These are phyloP conservation scores for Cryptococcus amylolentus DNA, from an alignment of 1,284 basidiomycete genomes.

Conservation along the genomic window DNA sequence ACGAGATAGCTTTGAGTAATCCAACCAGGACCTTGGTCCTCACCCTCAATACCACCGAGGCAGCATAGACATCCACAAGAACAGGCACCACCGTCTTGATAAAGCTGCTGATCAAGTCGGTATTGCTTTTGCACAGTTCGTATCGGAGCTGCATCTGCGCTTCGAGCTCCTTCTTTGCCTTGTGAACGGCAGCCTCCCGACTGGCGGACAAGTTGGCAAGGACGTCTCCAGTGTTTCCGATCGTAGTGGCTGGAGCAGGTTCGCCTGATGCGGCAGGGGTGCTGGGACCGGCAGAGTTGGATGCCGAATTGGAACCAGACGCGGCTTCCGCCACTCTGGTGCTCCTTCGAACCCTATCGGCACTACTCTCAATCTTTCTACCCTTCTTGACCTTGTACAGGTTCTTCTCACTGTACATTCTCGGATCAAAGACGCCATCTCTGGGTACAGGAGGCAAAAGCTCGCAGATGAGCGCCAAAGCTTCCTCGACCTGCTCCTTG, in stretches of 20 bases:
- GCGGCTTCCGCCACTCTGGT: constrained; percentile 16
- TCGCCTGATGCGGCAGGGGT: background rate
- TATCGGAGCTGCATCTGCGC: constrained; percentile 45
- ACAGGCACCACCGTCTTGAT: constrained; percentile 84
- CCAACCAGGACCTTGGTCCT: constrained; percentile 81
- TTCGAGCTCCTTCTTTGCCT: constrained; percentile 44
- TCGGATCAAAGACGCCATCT: constrained; percentile 93
- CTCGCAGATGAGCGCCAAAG: constrained; percentile 79
- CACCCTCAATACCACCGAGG: constrained; percentile 80
- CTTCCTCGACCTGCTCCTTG: constrained; percentile 94
- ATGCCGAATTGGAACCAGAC: background rate
- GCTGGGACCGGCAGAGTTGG: background rate
- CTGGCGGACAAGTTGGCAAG: constrained; percentile 1
- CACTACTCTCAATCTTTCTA: constrained; percentile 16
- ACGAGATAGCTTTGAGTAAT: constrained; percentile 81
- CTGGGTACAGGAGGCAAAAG: constrained; percentile 78
- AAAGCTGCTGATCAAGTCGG: constrained; percentile 72
- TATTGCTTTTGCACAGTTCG: constrained; percentile 65
- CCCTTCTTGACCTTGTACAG: constrained; percentile 52
- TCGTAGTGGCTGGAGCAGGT: background rate
- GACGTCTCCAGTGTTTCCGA: constrained; percentile 1
- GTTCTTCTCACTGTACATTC: constrained; percentile 81
- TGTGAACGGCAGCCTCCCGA: constrained; percentile 16
- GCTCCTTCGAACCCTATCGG: constrained; percentile 17
- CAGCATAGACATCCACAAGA: constrained; percentile 89